These are phyloP conservation scores for Nigrograna mackinnonii DNA, from an alignment of 2,329 filamentous ascomycete species.

Conservation along the genomic window DNA sequence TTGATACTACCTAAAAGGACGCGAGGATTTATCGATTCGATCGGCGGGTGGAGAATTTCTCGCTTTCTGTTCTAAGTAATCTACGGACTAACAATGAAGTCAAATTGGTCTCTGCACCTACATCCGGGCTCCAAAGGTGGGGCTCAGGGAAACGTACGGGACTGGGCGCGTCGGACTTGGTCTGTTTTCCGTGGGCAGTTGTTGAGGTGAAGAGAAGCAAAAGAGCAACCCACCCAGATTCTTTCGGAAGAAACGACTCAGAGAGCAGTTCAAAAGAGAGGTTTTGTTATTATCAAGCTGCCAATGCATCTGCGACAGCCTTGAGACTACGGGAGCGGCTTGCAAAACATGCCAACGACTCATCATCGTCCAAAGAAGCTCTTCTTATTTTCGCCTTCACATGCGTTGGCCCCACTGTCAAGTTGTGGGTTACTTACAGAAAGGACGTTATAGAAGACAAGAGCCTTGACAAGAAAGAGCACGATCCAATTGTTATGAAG, in stretches of 20 bases:
- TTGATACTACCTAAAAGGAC: too few species aligned
- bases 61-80: too few species aligned
- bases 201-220: conserved; percentile 11
- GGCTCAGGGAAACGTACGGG: conserved; percentile 1
- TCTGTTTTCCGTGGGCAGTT: conserved; percentile 19
- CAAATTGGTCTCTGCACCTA: too few species aligned
- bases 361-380: conserved; percentile 1
- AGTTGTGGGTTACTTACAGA: conserved; percentile 15
- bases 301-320: conserved; percentile 15
- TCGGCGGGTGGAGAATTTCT: too few species aligned
- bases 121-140: too few species aligned
- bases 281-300: conserved; percentile 19
- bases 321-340: conserved; percentile 11
- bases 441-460: background rate
- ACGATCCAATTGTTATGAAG: conserved; percentile 9
- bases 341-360: conserved; percentile 1
- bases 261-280: background rate
- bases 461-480: background rate
- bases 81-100: too few species aligned
- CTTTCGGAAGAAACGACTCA: too few species aligned
- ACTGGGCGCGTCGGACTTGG: conserved; percentile 6
- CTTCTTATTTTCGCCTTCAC: conserved; percentile 15
- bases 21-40: too few species aligned
- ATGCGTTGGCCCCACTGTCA: conserved; percentile 15
- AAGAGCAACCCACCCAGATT: conserved; percentile 3